Evolutionary conservation across 1,284 basidiomycete genomes (phyloP).

Genomic region (Ustilago tritici): DNA sequence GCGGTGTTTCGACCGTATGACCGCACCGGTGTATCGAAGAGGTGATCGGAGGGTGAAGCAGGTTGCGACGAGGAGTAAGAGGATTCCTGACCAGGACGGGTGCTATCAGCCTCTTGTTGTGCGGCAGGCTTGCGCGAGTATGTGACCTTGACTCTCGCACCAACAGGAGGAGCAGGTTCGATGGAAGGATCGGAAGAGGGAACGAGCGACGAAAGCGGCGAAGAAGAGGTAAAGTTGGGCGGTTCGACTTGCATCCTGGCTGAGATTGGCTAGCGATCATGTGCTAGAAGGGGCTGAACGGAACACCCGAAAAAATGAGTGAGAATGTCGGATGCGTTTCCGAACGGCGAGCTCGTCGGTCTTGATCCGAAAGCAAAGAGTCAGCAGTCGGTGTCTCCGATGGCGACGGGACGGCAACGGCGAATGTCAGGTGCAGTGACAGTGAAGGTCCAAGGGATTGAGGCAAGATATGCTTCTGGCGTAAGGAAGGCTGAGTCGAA

Average conservation of each 20-base stretch:
- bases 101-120: background rate
- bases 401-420: background rate
- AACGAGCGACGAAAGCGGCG: slow-evolving; percentile 41
- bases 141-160: slow-evolving; percentile 35
- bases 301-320: background rate
- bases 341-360: slow-evolving; percentile 5
- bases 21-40: slow-evolving; percentile 47
- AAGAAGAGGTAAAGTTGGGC: slow-evolving; percentile 14
- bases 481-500: slow-evolving; percentile 8
- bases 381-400: background rate
- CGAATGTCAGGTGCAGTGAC: background rate
- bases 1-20: slow-evolving; percentile 20
- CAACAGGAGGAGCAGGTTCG: slow-evolving; percentile 14
- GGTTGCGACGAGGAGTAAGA: slow-evolving; percentile 42
- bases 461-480: background rate
- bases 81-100: slow-evolving; percentile 1
- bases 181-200: slow-evolving; percentile 47
- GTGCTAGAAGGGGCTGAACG: background rate
- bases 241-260: slow-evolving; percentile 37
- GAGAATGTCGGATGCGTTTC: background rate
- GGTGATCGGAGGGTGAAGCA: slow-evolving; percentile 23
- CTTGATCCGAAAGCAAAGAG: background rate
- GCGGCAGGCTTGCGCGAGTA: slow-evolving; percentile 37
- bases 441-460: no score
- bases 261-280: background rate